A percentile compares a stretch with the other conserved stretches of the same genome.
phyloP scores from a whole-genome alignment of 768 basidiomycete species.

The Kwoniella botswanensis region DNA sequence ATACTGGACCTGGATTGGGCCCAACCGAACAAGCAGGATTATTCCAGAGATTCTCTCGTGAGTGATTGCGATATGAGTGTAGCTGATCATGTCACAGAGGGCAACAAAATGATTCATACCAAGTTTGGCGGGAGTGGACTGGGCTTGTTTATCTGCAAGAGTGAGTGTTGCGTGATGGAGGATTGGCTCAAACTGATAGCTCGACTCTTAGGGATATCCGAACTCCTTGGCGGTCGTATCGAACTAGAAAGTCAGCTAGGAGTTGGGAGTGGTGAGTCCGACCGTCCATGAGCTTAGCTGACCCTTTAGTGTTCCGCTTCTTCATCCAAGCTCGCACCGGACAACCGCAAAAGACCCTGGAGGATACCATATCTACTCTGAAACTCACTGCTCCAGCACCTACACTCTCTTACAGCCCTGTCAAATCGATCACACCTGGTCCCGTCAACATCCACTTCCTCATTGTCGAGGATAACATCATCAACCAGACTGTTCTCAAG shows the following conservation, averaged over 20 bases:
- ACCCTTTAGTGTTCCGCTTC: constrained; percentile 33
- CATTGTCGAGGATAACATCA: constrained; percentile 42
- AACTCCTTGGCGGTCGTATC: constrained; percentile 49
- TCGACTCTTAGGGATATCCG: constrained; percentile 31
- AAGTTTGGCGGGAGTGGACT: constrained; percentile 54
- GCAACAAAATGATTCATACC: constrained; percentile 45
- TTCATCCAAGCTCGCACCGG: constrained; percentile 29
- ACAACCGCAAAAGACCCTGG: constrained; percentile 6
- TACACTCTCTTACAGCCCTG: background rate
- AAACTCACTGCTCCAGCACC: constrained; percentile 7
- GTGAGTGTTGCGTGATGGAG: constrained; percentile 17
- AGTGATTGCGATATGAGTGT: background rate
- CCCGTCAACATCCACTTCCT: constrained; percentile 18
- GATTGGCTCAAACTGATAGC: background rate
- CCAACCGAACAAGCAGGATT: constrained; percentile 39
- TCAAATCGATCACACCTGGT: background rate
- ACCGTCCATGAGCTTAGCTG: background rate
- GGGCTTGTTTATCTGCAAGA: constrained; percentile 51
- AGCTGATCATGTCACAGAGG: constrained; percentile 27
- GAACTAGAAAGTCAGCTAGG: constrained; percentile 43
- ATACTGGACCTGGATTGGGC: constrained; percentile 53
- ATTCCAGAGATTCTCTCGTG: constrained; percentile 48
- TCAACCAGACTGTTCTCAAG: constrained; percentile 44
- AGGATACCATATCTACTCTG: constrained; percentile 5
- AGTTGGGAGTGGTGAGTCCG: constrained; percentile 34